Base-by-base conservation (phyloP, 2,329 filamentous ascomycete genomes). In the Podosphaera leucotricha region DNA sequence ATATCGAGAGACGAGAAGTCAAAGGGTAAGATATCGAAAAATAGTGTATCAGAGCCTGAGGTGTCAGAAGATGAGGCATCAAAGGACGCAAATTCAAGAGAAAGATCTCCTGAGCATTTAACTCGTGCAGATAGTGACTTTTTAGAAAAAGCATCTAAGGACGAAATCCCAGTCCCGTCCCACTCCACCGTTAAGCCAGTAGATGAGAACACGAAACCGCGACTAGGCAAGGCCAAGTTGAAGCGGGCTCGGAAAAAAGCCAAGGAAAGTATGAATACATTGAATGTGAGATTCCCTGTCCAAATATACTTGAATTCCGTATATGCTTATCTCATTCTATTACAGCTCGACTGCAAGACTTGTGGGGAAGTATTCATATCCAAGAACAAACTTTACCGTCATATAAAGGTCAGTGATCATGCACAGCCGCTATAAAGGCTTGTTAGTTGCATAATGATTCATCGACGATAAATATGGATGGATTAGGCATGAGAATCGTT, bases 361-460 rank as follows among this genome's bases (percentile, higher is more conserved):
- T 81, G 77, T 55, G 62, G 66, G 38, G 66, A 65, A 11, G 60
- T 59, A 0, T 81, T 80, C 52, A 49, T 66, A 0, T 74, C 70
- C 1, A 75, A 71, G 49, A 75, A 64, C n/a, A 68, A 68, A 49
- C 55, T 81, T 30, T 78, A 78, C 53, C 61, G 68, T 47, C 77
- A 81, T 58, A 62, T 80, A 43, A 67, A 70, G 51, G 64, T 70
- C 20, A 57, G 65, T 18, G 57, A 58, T 19, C 75, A 80, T 61
- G 72, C 70, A 5, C 67, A 70, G 43, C 62, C 62, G 11, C 50
- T 61, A 20, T 18, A 20, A 38, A 38, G 4, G 13, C 2, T 33
- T 3, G 6, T 33, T 13, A 13, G 28, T 7, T 13, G 13, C 28
- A 11, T 6, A 33, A n/a, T 7, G 3, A 33, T 3, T 33, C 6